Evolutionary conservation across 2,329 filamentous ascomycete species (phyloP), one percentile per base, ranked within the genome.

Genomic region (Exophiala alcalophila): DNA sequence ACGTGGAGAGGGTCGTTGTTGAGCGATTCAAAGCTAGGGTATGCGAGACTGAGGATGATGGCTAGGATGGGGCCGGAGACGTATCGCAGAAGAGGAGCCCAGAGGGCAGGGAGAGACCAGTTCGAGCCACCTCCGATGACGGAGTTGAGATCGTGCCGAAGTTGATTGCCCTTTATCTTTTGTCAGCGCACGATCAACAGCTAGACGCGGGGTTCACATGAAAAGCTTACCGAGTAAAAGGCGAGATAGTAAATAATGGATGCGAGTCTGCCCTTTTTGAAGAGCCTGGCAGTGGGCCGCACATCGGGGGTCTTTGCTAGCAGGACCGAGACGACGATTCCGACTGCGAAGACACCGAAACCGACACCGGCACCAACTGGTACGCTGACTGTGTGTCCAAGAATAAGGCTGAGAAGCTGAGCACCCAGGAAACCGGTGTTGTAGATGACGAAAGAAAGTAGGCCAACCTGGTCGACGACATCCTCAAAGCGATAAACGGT

Each of bases 401-500:
- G 54, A 1, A 64, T 58, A 4, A 78, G 67, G 4, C 76, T 77
- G 4, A 76, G 55, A 5, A 78, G 52, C 58, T 76, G 73, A 1
- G 67, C 74, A 1, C 69, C 69, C 30, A 78, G 72, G 54, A 75
- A 80, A 2, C 73, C 74, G 3, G 68, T 46, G 35, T 79, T 78
- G 61, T 76, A 79, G 1, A 68, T 43, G 6, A 63, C 40, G 40
- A 74, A 77, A 0, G 72, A 64, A 0, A 63, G 62, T 2, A 67
- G 54, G 0, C 76, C 76, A 1, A 70, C 69, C 50, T 78, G 73
- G 2, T 65, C 64, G 4, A 67, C 66, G 9, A 78, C 68, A 29
- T 80, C 76, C 18, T 58, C 62, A 69, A 73, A 79, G 31, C 76
- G 73, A 52, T 80, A 80, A n/a, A 77, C 61, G 1, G 71, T 73